These are phyloP conservation scores for Russula abietina DNA, from an alignment of 768 basidiomycete species.

Conservation along the genomic window DNA sequence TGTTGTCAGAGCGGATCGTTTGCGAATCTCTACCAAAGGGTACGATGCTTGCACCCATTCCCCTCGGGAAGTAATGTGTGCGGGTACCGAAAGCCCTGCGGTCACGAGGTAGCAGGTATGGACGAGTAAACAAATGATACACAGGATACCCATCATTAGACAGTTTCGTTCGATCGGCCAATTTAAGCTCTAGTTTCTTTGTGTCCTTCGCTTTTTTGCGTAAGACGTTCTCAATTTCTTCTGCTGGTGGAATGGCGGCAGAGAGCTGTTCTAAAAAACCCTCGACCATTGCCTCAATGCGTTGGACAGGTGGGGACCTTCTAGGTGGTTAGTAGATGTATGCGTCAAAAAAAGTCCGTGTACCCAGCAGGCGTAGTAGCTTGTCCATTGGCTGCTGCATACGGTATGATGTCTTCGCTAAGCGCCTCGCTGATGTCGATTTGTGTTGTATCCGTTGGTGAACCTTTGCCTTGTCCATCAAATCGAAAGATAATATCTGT, in stretches of 20 bases:
- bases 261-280: constrained; percentile 18
- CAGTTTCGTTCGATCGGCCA: constrained; percentile 36
- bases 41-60: constrained; percentile 34
- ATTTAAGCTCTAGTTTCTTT: constrained; percentile 33
- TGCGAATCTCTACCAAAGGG: constrained; percentile 36
- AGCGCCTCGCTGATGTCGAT: not conserved
- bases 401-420: not conserved
- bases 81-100: constrained; percentile 28
- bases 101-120: not conserved
- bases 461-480: not conserved
- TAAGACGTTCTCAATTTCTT: not conserved
- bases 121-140: not conserved
- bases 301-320: constrained; percentile 9
- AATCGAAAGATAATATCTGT: not conserved
- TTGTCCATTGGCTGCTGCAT: not conserved
- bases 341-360: not conserved
- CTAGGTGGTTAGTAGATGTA: not conserved
- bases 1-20: not conserved
- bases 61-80: constrained; percentile 35
- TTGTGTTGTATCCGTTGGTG: not conserved
- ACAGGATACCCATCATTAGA: constrained; percentile 30
- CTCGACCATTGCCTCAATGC: constrained; percentile 13
- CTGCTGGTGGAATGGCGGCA: constrained; percentile 16
- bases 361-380: not conserved
- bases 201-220: not conserved